Evolutionary conservation across 352 stramenopile species (phyloP).

Genomic region (Pythium aristosporum): DNA sequence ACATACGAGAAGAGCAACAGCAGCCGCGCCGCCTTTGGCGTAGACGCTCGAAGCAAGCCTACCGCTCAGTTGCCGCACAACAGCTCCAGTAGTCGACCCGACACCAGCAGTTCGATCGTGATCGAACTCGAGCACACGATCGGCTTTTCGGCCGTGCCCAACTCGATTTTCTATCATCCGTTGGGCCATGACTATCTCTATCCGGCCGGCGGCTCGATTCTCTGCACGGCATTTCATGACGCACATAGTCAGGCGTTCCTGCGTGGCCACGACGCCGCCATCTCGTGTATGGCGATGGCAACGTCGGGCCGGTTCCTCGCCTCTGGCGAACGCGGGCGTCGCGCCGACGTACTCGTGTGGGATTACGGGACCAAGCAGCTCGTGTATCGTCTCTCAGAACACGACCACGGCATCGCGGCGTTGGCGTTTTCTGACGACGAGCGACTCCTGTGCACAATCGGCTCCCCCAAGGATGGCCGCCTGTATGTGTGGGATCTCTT

Average conservation of each 20-base stretch:
- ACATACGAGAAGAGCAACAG: slow-evolving; percentile 19
- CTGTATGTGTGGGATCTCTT: slow-evolving; percentile 91
- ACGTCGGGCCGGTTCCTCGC: slow-evolving; percentile 75
- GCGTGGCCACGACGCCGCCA: slow-evolving; percentile 77
- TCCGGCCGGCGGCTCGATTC: slow-evolving; percentile 82
- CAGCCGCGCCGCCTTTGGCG: not conserved
- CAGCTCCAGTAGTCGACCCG: not conserved
- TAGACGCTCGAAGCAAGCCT: slow-evolving; percentile 3
- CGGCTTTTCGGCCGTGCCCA: slow-evolving; percentile 78
- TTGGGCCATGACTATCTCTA: slow-evolving; percentile 83
- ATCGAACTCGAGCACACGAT: slow-evolving; percentile 94
- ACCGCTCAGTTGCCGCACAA: slow-evolving; percentile 2
- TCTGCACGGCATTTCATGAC: slow-evolving; percentile 74
- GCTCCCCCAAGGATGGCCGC: slow-evolving; percentile 71
- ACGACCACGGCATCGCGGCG: slow-evolving; percentile 87
- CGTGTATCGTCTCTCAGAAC: slow-evolving; percentile 86
- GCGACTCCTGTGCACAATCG: slow-evolving; percentile 80
- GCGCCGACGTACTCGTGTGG: slow-evolving; percentile 91
- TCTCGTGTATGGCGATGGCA: slow-evolving; percentile 83
- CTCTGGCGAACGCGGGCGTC: slow-evolving; percentile 76
- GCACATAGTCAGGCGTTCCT: slow-evolving; percentile 84
- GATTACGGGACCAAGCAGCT: slow-evolving; percentile 69
- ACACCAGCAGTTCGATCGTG: slow-evolving; percentile 4
- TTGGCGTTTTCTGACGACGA: slow-evolving; percentile 92
- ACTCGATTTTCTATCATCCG: slow-evolving; percentile 88